A percentile compares a stretch with the other conserved stretches of the same genome.
These are phyloP conservation scores for Venturia asperata DNA, from an alignment of 2,329 filamentous ascomycete species.

Conservation along the genomic window DNA sequence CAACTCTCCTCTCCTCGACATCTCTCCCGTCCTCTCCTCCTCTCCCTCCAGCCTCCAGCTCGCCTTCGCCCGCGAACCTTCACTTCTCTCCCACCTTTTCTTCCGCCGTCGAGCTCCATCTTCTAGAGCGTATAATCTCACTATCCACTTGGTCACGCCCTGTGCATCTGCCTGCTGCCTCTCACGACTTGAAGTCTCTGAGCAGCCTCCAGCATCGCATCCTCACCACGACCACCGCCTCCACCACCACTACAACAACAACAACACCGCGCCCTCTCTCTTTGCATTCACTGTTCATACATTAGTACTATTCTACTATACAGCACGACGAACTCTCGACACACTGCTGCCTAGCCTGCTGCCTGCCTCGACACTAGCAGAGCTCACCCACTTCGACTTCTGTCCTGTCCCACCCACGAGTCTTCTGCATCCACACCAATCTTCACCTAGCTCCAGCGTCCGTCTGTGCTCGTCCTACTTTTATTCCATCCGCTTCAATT, in stretches of 20 bases:
- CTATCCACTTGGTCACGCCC: neutral
- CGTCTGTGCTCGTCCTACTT: slow-evolving; percentile 1
- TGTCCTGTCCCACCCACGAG: neutral
- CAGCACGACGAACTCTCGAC: neutral
- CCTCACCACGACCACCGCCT: neutral
- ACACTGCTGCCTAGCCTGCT: slow-evolving; percentile 1
- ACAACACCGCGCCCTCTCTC: slow-evolving; percentile 2
- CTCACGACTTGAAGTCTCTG: neutral
- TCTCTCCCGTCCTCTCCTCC: neutral
- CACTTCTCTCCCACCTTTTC: neutral
- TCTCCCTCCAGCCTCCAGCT: neutral
- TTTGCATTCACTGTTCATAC: neutral
- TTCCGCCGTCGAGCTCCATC: neutral
- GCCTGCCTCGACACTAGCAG: neutral
- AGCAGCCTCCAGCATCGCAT: neutral
- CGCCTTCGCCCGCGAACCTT: neutral
- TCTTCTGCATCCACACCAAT: neutral
- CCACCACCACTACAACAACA: neutral
- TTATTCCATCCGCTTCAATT: slow-evolving; percentile 12
- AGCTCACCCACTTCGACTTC: neutral
- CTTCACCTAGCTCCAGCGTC: slow-evolving; percentile 1
- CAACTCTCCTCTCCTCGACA: neutral
- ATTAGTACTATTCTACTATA: slow-evolving; percentile 2
- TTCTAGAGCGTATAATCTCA: slow-evolving; percentile 2
- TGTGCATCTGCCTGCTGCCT: neutral